Evolutionary conservation across 257 asterid genomes (phyloP).

Genomic region (Solanum habrochaites): DNA sequence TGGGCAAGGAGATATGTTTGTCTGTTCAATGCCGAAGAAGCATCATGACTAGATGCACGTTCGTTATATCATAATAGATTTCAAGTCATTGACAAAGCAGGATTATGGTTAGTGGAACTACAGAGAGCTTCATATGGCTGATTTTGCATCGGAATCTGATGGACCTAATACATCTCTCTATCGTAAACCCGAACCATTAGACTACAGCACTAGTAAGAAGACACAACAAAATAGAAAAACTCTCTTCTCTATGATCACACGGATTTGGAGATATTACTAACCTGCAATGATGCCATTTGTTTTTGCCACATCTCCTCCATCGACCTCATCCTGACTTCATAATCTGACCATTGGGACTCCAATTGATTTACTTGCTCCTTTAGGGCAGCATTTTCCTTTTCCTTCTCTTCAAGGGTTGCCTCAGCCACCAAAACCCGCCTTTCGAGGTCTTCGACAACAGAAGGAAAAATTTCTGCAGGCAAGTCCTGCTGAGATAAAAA

Average conservation of each 20-base stretch:
- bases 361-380: constrained; percentile 38
- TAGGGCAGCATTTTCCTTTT: constrained; percentile 44
- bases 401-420: constrained; percentile 29
- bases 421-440: constrained; percentile 32
- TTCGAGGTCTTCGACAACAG: constrained; percentile 50
- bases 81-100: background rate
- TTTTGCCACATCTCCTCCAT: constrained; percentile 56
- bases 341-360: constrained; percentile 42
- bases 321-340: constrained; percentile 50
- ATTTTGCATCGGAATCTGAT: background rate
- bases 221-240: background rate
- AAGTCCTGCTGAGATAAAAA: constrained; percentile 37
- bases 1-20: background rate
- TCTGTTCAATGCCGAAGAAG: background rate
- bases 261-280: constrained; percentile 11
- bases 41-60: background rate
- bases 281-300: constrained; percentile 55
- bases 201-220: background rate
- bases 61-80: background rate
- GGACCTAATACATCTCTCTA: background rate
- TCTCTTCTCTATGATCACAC: background rate
- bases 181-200: background rate
- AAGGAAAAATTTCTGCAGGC: constrained; percentile 33
- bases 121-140: background rate
- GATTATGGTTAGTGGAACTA: background rate